Conservation (phyloP, 179 eudicot species). For the Carnegiea gigantea region DNA sequence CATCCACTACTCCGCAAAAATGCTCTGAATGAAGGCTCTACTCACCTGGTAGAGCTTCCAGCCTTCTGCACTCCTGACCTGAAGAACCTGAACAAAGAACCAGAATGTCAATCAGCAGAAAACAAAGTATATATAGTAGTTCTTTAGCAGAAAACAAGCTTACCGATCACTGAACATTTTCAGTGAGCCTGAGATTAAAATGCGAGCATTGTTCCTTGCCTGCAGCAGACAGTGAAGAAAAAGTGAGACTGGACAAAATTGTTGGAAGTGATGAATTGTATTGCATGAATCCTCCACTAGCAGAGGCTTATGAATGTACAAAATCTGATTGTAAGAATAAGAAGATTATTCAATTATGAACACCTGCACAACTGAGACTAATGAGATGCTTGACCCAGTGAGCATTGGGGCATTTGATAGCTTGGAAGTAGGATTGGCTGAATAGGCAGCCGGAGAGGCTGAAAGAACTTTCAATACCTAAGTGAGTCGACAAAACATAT, state of each 20-base stretch:
- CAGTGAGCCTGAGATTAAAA: slow-evolving; percentile 81
- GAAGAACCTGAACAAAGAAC: slow-evolving; percentile 56
- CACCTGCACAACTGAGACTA: slow-evolving; percentile 93
- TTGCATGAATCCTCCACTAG: background rate
- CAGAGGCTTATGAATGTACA: background rate
- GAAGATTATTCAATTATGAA: slow-evolving; percentile 13
- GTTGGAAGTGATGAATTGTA: background rate
- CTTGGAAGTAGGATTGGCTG: slow-evolving; percentile 68
- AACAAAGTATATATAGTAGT: background rate
- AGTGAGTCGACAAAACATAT: slow-evolving; percentile 12
- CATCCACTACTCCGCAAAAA: background rate
- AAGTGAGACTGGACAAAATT: background rate
- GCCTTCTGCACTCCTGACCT: slow-evolving; percentile 78
- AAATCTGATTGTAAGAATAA: background rate
- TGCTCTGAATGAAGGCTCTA: background rate
- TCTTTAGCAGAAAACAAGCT: slow-evolving; percentile 1
- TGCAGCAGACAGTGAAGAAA: slow-evolving; percentile 21
- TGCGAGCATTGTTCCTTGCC: slow-evolving; percentile 97
- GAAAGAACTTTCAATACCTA: slow-evolving; percentile 80
- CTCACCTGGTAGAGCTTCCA: slow-evolving; percentile 69
- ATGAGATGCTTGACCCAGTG: slow-evolving; percentile 70
- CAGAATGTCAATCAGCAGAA: background rate
- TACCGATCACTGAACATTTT: slow-evolving; percentile 78
- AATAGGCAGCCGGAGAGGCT: slow-evolving; percentile 83
- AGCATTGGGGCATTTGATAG: slow-evolving; percentile 66